phyloP scores from a whole-genome alignment of 2,329 filamentous ascomycete genomes.

The Nigrospora osmanthi region DNA sequence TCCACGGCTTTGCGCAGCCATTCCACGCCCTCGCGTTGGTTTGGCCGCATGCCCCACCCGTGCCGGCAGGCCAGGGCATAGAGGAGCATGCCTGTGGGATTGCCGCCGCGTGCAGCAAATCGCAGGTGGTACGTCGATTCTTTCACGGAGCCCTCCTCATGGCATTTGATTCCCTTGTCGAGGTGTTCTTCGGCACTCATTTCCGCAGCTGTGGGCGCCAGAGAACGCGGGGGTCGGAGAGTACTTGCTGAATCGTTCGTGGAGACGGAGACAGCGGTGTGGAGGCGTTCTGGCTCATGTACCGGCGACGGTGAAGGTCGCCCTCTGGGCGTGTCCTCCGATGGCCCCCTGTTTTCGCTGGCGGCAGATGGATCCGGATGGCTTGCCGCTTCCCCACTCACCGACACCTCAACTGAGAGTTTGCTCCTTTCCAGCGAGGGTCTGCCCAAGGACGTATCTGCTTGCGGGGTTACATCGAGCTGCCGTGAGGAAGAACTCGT shows the following conservation, averaged over 20 bases:
- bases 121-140: slow-evolving; percentile 96
- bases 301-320: slow-evolving; percentile 29
- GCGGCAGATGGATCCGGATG: slow-evolving; percentile 36
- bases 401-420: slow-evolving; percentile 37
- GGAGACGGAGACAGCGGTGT: slow-evolving; percentile 37
- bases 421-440: slow-evolving; percentile 44
- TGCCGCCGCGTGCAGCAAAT: slow-evolving; percentile 74
- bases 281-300: slow-evolving; percentile 31
- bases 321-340: slow-evolving; percentile 41
- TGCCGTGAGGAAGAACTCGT: slow-evolving; percentile 42
- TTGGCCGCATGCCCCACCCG: slow-evolving; percentile 95
- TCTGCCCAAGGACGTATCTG: slow-evolving; percentile 33
- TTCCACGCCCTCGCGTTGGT: slow-evolving; percentile 79
- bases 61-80: slow-evolving; percentile 93
- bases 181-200: slow-evolving; percentile 84
- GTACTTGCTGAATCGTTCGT: slow-evolving; percentile 50
- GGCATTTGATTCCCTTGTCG: slow-evolving; percentile 79
- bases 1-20: slow-evolving; percentile 93
- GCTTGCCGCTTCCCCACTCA: slow-evolving; percentile 33
- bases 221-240: slow-evolving; percentile 35
- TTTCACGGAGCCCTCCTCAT: slow-evolving; percentile 78
- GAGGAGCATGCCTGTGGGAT: slow-evolving; percentile 90
- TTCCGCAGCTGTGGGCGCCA: slow-evolving; percentile 53
- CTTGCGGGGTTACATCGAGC: slow-evolving; percentile 23
- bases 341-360: slow-evolving; percentile 29